Percentiles rank a stretch among this genome's conserved stretches.
phyloP scores from a whole-genome alignment of 441 rosid genomes.

The Adansonia gregorii region DNA sequence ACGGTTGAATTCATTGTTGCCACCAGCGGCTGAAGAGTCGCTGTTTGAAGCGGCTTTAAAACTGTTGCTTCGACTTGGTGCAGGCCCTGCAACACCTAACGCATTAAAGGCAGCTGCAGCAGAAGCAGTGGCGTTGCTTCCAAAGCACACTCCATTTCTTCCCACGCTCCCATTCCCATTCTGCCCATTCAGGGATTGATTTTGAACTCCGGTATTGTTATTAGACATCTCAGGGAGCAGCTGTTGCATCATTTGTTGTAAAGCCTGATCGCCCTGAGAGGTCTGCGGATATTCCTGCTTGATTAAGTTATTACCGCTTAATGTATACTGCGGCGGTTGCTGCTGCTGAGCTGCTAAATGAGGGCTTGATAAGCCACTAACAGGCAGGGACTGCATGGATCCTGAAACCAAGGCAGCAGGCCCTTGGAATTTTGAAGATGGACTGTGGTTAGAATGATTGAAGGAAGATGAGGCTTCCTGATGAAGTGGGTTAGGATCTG shows the following conservation, averaged over 20 bases:
- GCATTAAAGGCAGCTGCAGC: conserved; percentile 47
- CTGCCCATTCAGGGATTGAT: conserved; percentile 49
- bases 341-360: conserved; percentile 52
- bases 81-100: conserved; percentile 49
- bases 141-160: conserved; percentile 53
- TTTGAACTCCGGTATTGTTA: conserved; percentile 50
- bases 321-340: conserved; percentile 51
- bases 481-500: conserved; percentile 60
- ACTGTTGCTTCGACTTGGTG: conserved; percentile 62
- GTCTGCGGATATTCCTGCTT: conserved; percentile 62
- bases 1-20: conserved; percentile 52
- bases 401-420: conserved; percentile 48
- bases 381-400: conserved; percentile 64
- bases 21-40: conserved; percentile 58
- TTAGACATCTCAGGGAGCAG: conserved; percentile 79
- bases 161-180: conserved; percentile 43
- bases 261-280: conserved; percentile 60
- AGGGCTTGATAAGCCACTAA: conserved; percentile 59
- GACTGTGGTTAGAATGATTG: conserved; percentile 58
- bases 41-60: conserved; percentile 66
- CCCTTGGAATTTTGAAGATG: conserved; percentile 60
- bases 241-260: conserved; percentile 82
- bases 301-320: conserved; percentile 45
- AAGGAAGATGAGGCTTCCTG: conserved; percentile 63
- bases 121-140: conserved; percentile 44